These are phyloP conservation scores for Torulaspora indica DNA, from an alignment of 805 yeast species.

Conservation along the genomic window DNA sequence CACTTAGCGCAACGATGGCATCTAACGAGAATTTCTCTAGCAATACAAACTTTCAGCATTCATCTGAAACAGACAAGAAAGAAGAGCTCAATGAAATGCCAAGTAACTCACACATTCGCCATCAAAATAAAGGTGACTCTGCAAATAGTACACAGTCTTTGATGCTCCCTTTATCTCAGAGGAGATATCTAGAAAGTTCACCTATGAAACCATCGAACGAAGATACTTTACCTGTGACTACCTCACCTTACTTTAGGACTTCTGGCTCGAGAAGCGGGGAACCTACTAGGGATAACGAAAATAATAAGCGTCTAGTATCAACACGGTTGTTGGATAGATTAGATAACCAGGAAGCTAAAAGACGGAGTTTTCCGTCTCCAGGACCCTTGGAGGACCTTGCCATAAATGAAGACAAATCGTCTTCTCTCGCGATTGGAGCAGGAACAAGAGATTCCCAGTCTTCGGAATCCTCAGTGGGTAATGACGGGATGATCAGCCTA, in stretches of 20 bases:
- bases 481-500: neutral
- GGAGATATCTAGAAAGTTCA: slow-evolving; percentile 18
- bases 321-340: neutral
- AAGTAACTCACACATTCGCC: neutral
- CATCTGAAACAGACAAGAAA: neutral
- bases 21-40: neutral
- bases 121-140: neutral
- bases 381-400: neutral
- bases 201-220: slow-evolving; percentile 10
- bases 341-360: neutral
- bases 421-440: neutral
- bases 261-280: slow-evolving; percentile 11
- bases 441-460: neutral
- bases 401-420: neutral
- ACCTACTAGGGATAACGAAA: neutral
- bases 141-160: neutral
- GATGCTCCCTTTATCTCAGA: neutral
- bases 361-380: neutral
- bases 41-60: neutral
- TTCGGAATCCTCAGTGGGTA: neutral
- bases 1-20: neutral
- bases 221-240: neutral
- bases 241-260: slow-evolving; percentile 17
- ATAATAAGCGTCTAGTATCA: neutral
- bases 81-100: neutral